phyloP scores from a whole-genome alignment of 345 rosid species.

The Euphorbia pulcherrima region DNA sequence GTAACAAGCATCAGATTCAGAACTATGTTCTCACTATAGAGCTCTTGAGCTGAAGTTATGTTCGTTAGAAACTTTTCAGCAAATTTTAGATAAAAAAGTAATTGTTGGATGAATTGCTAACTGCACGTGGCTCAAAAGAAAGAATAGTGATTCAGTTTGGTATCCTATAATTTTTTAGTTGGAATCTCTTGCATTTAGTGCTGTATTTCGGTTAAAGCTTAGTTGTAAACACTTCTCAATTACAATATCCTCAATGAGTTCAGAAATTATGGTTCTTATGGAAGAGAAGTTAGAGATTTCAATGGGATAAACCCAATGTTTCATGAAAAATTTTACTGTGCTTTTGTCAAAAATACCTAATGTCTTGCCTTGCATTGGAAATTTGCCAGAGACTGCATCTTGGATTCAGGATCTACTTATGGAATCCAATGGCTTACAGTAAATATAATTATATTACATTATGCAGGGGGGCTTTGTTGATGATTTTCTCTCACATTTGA shows the following conservation, averaged over 20 bases:
- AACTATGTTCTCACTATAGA: too few relatives aligned
- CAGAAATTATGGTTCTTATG: too few relatives aligned
- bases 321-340: too few relatives aligned
- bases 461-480: slow-evolving; percentile 84
- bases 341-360: background rate
- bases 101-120: too few relatives aligned
- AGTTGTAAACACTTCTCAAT: too few relatives aligned
- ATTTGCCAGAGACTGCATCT: background rate
- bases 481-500: slow-evolving; percentile 90
- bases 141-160: background rate
- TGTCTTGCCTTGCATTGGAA: background rate
- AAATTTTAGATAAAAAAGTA: background rate
- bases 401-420: slow-evolving; percentile 1
- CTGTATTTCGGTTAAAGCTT: background rate
- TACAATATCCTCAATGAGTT: background rate
- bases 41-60: background rate
- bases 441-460: background rate
- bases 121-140: too few relatives aligned
- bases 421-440: background rate
- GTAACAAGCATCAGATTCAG: background rate
- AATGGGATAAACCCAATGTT: too few relatives aligned
- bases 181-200: background rate
- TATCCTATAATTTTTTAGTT: background rate
- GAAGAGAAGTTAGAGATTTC: too few relatives aligned
- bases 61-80: background rate